These are phyloP conservation scores for Hypomontagnella submonticulosa DNA, from an alignment of 495 filamentous ascomycete genomes.

Conservation along the genomic window DNA sequence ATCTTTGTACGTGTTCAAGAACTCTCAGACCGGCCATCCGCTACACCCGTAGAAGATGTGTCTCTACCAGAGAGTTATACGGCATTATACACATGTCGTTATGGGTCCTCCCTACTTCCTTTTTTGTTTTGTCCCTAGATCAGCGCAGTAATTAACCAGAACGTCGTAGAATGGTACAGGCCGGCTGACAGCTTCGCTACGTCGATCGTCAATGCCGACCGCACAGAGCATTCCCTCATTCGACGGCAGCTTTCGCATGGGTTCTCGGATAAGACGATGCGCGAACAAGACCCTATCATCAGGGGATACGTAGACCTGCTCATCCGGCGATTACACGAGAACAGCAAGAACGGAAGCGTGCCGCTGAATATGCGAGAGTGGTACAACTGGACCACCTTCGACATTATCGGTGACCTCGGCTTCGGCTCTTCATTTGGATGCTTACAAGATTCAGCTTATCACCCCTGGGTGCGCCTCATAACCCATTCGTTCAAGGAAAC, in stretches of 20 bases:
- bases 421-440: constrained; percentile 69
- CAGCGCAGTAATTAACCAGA: constrained; percentile 5
- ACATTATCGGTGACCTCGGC: constrained; percentile 69
- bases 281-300: constrained; percentile 60
- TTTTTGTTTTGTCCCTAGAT: too few relatives aligned
- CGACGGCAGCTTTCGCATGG: constrained; percentile 63
- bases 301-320: constrained; percentile 51
- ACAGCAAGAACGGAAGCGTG: constrained; percentile 38
- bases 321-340: constrained; percentile 55
- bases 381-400: constrained; percentile 71
- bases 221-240: constrained; percentile 56
- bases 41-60: too few relatives aligned
- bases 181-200: constrained; percentile 39
- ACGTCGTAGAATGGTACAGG: constrained; percentile 44
- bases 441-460: constrained; percentile 58
- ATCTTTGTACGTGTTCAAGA: too few relatives aligned
- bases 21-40: too few relatives aligned
- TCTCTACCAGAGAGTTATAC: too few relatives aligned
- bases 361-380: constrained; percentile 61
- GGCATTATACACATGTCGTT: too few relatives aligned
- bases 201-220: constrained; percentile 48
- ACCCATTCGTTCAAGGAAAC: constrained; percentile 52
- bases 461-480: constrained; percentile 66
- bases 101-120: too few relatives aligned
- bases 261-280: constrained; percentile 62